Conservation (phyloP, 1,284 basidiomycete genomes). For the Ustilago lituana region DNA sequence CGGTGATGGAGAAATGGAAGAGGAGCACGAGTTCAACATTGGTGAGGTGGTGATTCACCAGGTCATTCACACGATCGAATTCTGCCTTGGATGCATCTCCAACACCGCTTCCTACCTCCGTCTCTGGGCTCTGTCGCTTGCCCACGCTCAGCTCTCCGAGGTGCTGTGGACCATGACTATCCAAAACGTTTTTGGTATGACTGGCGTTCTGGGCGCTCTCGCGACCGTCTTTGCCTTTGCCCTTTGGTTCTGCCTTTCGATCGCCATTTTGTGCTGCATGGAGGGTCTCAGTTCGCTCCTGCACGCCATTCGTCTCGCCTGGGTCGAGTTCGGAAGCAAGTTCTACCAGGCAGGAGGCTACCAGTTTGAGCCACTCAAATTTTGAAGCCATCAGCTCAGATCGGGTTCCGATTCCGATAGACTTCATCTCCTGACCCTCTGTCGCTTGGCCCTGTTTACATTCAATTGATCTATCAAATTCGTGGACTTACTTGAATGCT, state of each 20-base stretch:
- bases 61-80: slow-evolving; percentile 80
- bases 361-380: slow-evolving; percentile 66
- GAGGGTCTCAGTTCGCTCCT: slow-evolving; percentile 83
- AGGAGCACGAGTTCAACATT: slow-evolving; percentile 77
- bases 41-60: slow-evolving; percentile 95
- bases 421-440: neutral
- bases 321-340: slow-evolving; percentile 98
- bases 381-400: slow-evolving; percentile 2
- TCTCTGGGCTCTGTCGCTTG: slow-evolving; percentile 96
- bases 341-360: slow-evolving; percentile 91
- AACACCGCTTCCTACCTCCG: slow-evolving; percentile 99
- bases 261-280: slow-evolving; percentile 80
- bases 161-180: slow-evolving; percentile 72
- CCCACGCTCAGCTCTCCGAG: slow-evolving; percentile 96
- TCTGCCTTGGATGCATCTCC: slow-evolving; percentile 97
- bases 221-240: slow-evolving; percentile 75
- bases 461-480: neutral
- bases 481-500: neutral
- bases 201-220: slow-evolving; percentile 71
- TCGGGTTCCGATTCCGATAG: neutral
- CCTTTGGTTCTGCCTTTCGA: slow-evolving; percentile 84
- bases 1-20: slow-evolving; percentile 75
- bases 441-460: neutral
- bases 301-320: slow-evolving; percentile 94
- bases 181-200: slow-evolving; percentile 65